Evolutionary conservation across 1,284 basidiomycete genomes (phyloP).

Genomic region (Trichosporon inkin): DNA sequence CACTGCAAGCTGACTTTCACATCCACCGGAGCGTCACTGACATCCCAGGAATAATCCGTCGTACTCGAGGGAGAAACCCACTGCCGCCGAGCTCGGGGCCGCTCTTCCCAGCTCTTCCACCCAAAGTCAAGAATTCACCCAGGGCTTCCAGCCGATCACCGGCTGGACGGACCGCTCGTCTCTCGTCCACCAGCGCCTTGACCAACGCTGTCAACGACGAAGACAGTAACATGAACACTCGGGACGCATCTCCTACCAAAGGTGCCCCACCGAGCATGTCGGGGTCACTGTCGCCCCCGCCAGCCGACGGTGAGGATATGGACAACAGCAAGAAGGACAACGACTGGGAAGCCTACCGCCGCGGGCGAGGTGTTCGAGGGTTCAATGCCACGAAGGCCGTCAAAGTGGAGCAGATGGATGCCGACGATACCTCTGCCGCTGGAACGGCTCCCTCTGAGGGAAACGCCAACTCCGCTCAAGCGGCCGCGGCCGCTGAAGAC

Average conservation of each 20-base stretch:
- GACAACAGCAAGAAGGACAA: conserved; percentile 14
- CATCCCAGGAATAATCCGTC: conserved; percentile 28
- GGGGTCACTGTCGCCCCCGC: conserved; percentile 37
- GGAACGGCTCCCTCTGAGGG: conserved; percentile 11
- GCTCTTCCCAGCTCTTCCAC: conserved; percentile 47
- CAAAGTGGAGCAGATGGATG: conserved; percentile 44
- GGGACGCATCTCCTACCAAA: conserved; percentile 18
- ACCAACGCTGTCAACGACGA: conserved; percentile 24
- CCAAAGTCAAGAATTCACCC: conserved; percentile 38
- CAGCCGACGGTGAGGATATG: conserved; percentile 32
- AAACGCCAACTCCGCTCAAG: neutral
- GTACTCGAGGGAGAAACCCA: conserved; percentile 44
- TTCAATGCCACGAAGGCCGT: conserved; percentile 25
- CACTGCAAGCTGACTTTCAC: neutral
- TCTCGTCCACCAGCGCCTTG: conserved; percentile 24
- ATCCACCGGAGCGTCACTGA: conserved; percentile 5
- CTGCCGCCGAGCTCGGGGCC: conserved; percentile 45
- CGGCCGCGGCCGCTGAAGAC: conserved; percentile 31
- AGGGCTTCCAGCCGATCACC: conserved; percentile 25
- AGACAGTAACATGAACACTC: conserved; percentile 2
- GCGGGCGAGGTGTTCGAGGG: conserved; percentile 28
- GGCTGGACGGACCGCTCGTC: conserved; percentile 10
- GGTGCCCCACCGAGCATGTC: conserved; percentile 18
- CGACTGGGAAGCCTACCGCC: conserved; percentile 37
- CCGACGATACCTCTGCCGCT: conserved; percentile 29